Conservation (phyloP, 2,329 filamentous ascomycete species). For the Lachnellula willkommii region DNA sequence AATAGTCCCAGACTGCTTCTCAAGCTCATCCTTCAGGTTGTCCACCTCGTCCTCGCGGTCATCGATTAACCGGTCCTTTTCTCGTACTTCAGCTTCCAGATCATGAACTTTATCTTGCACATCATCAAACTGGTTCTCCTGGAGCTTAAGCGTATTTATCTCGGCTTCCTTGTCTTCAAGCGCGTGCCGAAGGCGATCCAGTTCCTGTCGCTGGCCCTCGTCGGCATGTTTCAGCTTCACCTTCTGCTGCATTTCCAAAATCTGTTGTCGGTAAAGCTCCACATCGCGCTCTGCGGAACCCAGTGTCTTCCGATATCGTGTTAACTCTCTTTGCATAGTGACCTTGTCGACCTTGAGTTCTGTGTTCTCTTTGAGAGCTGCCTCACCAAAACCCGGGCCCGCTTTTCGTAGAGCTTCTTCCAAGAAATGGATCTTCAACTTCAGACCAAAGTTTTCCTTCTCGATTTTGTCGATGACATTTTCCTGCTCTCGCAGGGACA, state of each 20-base stretch:
- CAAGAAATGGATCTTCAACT: constrained; percentile 94
- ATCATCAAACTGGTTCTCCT: constrained; percentile 56
- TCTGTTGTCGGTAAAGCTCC: constrained; percentile 74
- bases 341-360: constrained; percentile 91
- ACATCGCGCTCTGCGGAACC: constrained; percentile 79
- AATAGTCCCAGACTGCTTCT: constrained; percentile 48
- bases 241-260: constrained; percentile 76
- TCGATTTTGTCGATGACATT: constrained; percentile 93
- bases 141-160: constrained; percentile 48
- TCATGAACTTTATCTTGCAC: constrained; percentile 71
- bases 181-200: constrained; percentile 51
- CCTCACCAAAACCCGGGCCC: constrained; percentile 84
- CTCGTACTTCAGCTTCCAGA: constrained; percentile 67
- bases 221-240: constrained; percentile 71
- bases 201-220: constrained; percentile 58
- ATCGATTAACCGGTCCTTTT: constrained; percentile 68
- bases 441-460: constrained; percentile 96
- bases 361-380: constrained; percentile 87
- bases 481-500: constrained; percentile 91
- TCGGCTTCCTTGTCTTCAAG: constrained; percentile 51
- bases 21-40: constrained; percentile 51
- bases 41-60: constrained; percentile 73
- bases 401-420: constrained; percentile 84
- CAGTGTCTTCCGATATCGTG: constrained; percentile 79
- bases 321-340: constrained; percentile 81